Evolutionary conservation across 163 green algal genomes (phyloP), one percentile per base, ranked within the genome.

Genomic region (Prototheca cutis): DNA sequence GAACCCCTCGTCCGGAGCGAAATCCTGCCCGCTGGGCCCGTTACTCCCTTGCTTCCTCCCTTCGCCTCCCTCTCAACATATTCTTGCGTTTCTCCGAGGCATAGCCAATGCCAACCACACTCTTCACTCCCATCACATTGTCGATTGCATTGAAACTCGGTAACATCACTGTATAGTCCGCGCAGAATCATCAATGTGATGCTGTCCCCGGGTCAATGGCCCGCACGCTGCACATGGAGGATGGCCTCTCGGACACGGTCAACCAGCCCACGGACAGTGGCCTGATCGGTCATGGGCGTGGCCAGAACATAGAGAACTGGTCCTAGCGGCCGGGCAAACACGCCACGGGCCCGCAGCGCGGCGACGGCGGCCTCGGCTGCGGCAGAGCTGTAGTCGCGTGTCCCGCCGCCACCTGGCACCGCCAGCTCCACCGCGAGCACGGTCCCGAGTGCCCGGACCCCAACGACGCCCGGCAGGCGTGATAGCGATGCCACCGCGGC

Each of bases 261-360:
- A 13, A 45, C 13, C 36, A 45, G 36, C 10, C 13, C 36, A 8
- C 13, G 36, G 36, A 45, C 13, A 8, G 36, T 45, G 10, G 52
- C 61, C 2, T 53, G 58, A 0, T 33, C 34, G 0, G 79, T 88
- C n/a, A 83, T 89, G 5, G 88, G 88, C 1, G 85, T 84, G 40
- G 81, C 68, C 86, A 96, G 91, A 0, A 95, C 53, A 48, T 96
- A 96, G 7, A 93, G 77, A 4, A 95, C 84, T 53, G 80, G 73
- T 0, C 89, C 82, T 28, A 96, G 66, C 17, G 85, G 85, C 24
- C 88, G 69, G 19, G 79, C 78, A 66, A 76, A 92, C 8, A 95
- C 70, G 7, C 82, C 87, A 29, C 57, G 24, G 4, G 45, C 19
- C 2, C 69, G 53, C 48, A 94, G 59, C 31, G 31, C 36, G n/a